Evolutionary conservation across 495 filamentous ascomycete species (phyloP).

Genomic region (Hypoxylon subgilvum): DNA sequence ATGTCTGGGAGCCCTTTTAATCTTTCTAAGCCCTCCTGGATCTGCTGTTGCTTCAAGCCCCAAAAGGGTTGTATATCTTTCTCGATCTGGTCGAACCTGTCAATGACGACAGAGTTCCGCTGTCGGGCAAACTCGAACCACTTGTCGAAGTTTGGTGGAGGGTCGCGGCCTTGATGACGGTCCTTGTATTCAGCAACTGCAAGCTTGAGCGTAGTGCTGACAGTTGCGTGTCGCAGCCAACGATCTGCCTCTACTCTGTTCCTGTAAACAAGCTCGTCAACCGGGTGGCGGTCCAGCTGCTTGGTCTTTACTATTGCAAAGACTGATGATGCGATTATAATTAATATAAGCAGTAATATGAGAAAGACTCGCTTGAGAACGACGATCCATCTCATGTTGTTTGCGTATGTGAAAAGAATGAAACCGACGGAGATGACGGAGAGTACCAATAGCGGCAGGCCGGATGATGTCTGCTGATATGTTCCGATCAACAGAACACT

Average conservation of each 20-base stretch:
- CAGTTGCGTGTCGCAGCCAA: constrained; percentile 53
- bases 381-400: constrained; percentile 47
- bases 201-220: constrained; percentile 57
- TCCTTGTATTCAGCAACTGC: constrained; percentile 65
- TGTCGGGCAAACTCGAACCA: constrained; percentile 76
- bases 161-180: constrained; percentile 58
- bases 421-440: constrained; percentile 47
- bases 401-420: constrained; percentile 47
- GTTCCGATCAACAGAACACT: constrained; percentile 42
- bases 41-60: constrained; percentile 65
- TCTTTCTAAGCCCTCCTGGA: constrained; percentile 54
- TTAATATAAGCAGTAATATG: constrained; percentile 39
- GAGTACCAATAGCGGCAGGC: constrained; percentile 37
- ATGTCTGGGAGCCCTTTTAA: constrained; percentile 33
- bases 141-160: constrained; percentile 69
- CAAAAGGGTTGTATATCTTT: constrained; percentile 75
- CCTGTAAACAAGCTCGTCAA: constrained; percentile 55
- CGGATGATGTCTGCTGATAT: constrained; percentile 46
- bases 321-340: constrained; percentile 43
- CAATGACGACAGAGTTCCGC: constrained; percentile 69
- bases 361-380: constrained; percentile 49
- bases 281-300: constrained; percentile 31
- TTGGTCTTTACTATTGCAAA: constrained; percentile 35
- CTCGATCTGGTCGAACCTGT: constrained; percentile 77
- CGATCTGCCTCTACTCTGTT: constrained; percentile 54